Base-by-base conservation (phyloP, 2,329 filamentous ascomycete species). In the Fusarium drepaniforme region DNA sequence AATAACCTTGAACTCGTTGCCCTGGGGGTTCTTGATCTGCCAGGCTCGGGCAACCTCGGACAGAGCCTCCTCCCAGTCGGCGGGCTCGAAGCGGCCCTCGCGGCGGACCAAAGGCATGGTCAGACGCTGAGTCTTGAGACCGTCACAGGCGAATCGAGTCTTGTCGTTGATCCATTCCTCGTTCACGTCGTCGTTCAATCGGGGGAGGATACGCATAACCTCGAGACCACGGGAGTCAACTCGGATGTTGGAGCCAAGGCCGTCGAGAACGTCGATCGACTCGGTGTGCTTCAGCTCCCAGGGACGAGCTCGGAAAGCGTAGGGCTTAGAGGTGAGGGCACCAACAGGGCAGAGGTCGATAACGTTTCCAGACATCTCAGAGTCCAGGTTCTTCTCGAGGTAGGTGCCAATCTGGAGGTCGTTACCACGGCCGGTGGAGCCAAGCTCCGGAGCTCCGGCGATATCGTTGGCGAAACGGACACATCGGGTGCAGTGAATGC, bases 131-230 rank as follows among this genome's bases (percentile, higher is more conserved):
- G 96, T 98, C 90, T 96, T 97, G 76, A 99, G 89, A 60, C 97
- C 97, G 83, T 99, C 97, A 83, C 96, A 97, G 49, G 97, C 96
- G 83, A 98, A 99, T 75, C 97, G 92, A 46, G 95, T 93, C 90
- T 98, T 99, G 88, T 99, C 97, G 85, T 98, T 97, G 84, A 99
- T 98, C 97, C 97, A 99, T 85, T 99, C 97, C 87, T 99, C 97
- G 84, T 99, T 99, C 80, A 99, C 92, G 80, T 98, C 96, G 82
- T 99, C 97, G 83, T 99, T 99, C 72, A 99, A 89, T 79, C 97
- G 91, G 70, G 97, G 97, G 18, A 98, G 83, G 71, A 99, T 90
- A 79, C 97, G 93, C 96, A 99, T 98, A 62, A 99, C 96, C 86
- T 98, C 96, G 76, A 98, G 88, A 70, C 97, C 97, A 81, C 97